A percentile compares a stretch with the other conserved stretches of the same genome.
These are phyloP conservation scores for Lentinula detonsa DNA, from an alignment of 768 basidiomycete genomes.

Conservation along the genomic window DNA sequence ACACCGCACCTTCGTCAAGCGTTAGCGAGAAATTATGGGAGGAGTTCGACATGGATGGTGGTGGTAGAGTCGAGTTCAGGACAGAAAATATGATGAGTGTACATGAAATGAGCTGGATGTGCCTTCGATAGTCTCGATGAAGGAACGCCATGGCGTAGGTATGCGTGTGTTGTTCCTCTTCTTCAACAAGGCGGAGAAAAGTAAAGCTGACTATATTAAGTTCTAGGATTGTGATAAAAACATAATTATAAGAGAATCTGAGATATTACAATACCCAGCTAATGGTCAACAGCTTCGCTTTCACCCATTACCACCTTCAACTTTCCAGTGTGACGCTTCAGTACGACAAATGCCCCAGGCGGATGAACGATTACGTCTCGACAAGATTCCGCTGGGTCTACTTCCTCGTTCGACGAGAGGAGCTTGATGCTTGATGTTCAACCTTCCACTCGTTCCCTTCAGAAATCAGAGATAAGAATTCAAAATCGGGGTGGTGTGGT, in stretches of 20 bases:
- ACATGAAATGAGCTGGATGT: slow-evolving; percentile 58
- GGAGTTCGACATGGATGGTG: slow-evolving; percentile 11
- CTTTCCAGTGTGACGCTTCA: slow-evolving; percentile 64
- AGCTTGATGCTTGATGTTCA: slow-evolving; percentile 39
- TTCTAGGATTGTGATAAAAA: slow-evolving; percentile 46
- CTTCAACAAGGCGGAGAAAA: slow-evolving; percentile 42
- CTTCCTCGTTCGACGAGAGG: slow-evolving; percentile 50
- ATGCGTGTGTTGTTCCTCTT: slow-evolving; percentile 20
- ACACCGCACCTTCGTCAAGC: slow-evolving; percentile 30
- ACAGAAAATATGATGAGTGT: slow-evolving; percentile 41
- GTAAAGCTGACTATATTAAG: slow-evolving; percentile 62
- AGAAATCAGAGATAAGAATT: slow-evolving; percentile 48
- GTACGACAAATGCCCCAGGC: slow-evolving; percentile 52
- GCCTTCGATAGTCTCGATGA: slow-evolving; percentile 54
- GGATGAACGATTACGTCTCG: slow-evolving; percentile 65
- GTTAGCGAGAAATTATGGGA: slow-evolving; percentile 49
- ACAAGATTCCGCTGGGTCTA: slow-evolving; percentile 64
- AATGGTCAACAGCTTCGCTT: slow-evolving; percentile 56
- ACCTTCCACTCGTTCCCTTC: slow-evolving; percentile 22
- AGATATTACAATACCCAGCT: slow-evolving; percentile 37
- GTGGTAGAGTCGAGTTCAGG: slow-evolving; percentile 38
- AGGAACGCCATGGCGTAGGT: slow-evolving; percentile 56
- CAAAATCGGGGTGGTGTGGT: slow-evolving; percentile 57
- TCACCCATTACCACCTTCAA: slow-evolving; percentile 60
- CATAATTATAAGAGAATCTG: slow-evolving; percentile 4